Evolutionary conservation across 148 eudicot genomes (phyloP).

Genomic region (Vaccinium darrowii): DNA sequence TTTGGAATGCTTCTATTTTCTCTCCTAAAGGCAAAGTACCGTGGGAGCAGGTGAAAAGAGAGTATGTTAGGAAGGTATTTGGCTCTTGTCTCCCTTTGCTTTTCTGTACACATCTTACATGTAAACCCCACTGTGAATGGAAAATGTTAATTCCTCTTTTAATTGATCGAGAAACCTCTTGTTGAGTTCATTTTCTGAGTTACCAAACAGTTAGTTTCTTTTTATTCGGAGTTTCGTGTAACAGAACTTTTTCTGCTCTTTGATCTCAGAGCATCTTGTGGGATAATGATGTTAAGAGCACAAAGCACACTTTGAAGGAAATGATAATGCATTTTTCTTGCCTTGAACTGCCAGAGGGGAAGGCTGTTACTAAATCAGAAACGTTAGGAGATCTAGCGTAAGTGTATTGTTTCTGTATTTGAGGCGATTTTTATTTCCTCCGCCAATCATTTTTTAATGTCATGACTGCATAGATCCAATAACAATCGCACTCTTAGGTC

Average conservation of each 20-base stretch:
- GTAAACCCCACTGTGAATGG: neutral
- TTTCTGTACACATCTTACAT: neutral
- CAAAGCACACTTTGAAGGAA: constrained; percentile 80
- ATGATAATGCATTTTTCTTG: constrained; percentile 80
- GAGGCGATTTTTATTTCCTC: no score
- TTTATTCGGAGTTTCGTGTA: neutral
- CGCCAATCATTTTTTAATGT: neutral
- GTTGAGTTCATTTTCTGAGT: neutral
- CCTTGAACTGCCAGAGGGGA: constrained; percentile 77
- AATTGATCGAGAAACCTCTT: neutral
- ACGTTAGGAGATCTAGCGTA: constrained; percentile 73
- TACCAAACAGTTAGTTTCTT: neutral
- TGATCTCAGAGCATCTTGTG: constrained; percentile 80
- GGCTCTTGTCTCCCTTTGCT: neutral
- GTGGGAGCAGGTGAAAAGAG: constrained; percentile 71
- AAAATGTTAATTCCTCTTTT: neutral
- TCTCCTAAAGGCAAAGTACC: constrained; percentile 67
- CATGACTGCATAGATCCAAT: neutral
- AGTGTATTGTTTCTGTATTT: constrained; percentile 24
- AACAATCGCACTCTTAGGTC: neutral
- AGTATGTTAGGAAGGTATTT: constrained; percentile 81
- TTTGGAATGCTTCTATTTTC: constrained; percentile 91
- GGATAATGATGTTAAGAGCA: constrained; percentile 83
- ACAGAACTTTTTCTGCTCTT: constrained; percentile 3
- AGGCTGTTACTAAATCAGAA: constrained; percentile 67